Base-by-base conservation (phyloP, 768 basidiomycete species). In the Pleurotus cornucopiae region DNA sequence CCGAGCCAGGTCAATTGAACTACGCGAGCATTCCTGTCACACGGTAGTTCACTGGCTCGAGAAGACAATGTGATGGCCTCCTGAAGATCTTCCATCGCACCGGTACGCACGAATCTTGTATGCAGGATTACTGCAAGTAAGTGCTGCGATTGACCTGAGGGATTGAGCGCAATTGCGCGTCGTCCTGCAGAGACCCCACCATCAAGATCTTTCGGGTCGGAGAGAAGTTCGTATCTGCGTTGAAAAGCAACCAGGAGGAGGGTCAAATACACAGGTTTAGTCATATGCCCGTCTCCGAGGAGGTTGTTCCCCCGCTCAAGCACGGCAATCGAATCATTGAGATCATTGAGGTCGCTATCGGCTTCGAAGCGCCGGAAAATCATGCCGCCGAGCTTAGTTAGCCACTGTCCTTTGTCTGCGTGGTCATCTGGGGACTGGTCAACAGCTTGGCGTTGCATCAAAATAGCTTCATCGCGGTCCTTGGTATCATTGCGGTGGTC, bases 21-120 rank as follows among this genome's bases (percentile, higher is more conserved):
- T 44, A 12, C 41, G 0, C 20, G n/a, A 4, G 41, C n/a, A 12
- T 16, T 2, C n/a, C 20, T 5, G 9, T 44, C 41, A 11, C n/a
- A 21, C 0, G 41, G 2, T n/a, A 44, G 4, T 44, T 44, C 41
- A 11, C 11, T 44, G 20, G 41, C 41, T 44, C 12, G 41, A 14
- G n/a, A 21, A n/a, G 20, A 44, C 16, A 44, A 5, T 2, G 13
- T 13, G n/a, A 57, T 41, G 13, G 56, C 49, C 23, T 57, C 49
- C 6, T 57, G 26, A 20, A 57, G 49, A 38, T 51, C 39, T 9
- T 55, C 30, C 5, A 57, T 44, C 6, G 49, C 46, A 0, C 49
- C 49, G 6, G 21, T 39, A n/a, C 43, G 48, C 16, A 41, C 9
- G 23, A 57, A 57, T 26, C 25, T 6, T 47, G 56, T 57, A 25